Conservation (phyloP, 148 eudicot genomes). For the Rhododendron williamsianum region DNA sequence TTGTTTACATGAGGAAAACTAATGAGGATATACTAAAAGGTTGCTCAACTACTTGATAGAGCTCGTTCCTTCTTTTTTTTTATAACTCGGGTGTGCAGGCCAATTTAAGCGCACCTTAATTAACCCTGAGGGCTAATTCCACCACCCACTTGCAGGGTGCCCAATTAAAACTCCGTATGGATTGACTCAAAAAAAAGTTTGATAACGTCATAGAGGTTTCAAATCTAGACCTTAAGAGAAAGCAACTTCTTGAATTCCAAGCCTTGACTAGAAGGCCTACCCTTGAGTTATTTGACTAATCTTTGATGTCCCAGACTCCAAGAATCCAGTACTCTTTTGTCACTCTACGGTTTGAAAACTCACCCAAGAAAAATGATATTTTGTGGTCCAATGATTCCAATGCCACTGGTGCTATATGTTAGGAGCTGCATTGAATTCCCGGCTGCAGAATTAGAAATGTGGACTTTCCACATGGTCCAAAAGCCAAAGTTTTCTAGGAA, state of each 20-base stretch:
- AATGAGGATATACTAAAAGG: background rate
- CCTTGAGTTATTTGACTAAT: background rate
- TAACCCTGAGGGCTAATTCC: too few species aligned
- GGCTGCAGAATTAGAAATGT: background rate
- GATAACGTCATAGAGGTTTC: background rate
- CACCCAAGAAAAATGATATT: background rate
- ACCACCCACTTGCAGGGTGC: background rate
- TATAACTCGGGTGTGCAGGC: background rate
- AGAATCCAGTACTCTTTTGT: background rate
- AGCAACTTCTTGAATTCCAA: too few species aligned
- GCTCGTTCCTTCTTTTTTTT: background rate
- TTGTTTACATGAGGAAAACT: background rate
- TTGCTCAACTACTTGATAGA: background rate
- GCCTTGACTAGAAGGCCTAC: background rate
- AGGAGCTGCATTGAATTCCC: background rate
- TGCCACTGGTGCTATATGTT: background rate
- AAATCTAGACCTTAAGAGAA: too few species aligned
- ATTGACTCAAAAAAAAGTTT: too few species aligned
- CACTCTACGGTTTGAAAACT: background rate
- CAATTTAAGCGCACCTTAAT: too few species aligned
- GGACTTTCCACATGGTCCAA: background rate
- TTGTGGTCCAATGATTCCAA: background rate
- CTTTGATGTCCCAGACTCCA: background rate
- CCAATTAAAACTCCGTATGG: background rate
- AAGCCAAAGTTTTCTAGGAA: background rate